Conservation (phyloP, 2,329 filamentous ascomycete genomes). For the Ramularia endophylla region DNA sequence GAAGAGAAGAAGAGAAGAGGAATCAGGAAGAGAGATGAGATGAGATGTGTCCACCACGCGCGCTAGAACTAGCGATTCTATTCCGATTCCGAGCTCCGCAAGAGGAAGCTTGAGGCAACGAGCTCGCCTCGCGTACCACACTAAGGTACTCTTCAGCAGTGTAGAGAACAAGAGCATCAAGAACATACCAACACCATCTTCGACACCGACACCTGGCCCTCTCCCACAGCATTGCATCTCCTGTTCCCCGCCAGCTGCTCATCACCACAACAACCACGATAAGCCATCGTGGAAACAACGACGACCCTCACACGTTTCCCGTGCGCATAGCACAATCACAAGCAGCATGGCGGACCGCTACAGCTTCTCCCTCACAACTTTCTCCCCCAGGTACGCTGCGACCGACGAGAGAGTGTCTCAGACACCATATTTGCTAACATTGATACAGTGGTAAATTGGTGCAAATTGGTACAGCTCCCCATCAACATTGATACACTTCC, state of each 20-base stretch:
- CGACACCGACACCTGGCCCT: constrained; percentile 1
- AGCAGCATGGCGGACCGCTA: constrained; percentile 89
- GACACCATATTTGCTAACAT: constrained; percentile 38
- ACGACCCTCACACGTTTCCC: neutral
- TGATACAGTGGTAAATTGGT: constrained; percentile 88
- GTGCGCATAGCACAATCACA: neutral
- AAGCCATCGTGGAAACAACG: too few relatives aligned
- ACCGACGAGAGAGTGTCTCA: neutral
- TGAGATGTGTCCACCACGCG: too few relatives aligned
- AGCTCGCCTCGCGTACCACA: too few relatives aligned
- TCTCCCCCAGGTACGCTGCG: constrained; percentile 85
- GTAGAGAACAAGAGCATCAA: too few relatives aligned
- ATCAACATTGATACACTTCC: neutral
- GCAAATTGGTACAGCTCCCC: constrained; percentile 68
- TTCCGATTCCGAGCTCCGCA: too few relatives aligned
- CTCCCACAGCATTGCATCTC: constrained; percentile 1
- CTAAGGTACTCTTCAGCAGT: too few relatives aligned
- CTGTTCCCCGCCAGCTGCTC: neutral
- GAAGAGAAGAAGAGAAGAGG: neutral
- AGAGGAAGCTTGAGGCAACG: too few relatives aligned
- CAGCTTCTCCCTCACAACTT: constrained; percentile 98
- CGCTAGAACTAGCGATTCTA: too few relatives aligned
- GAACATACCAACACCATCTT: neutral
- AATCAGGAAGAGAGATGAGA: too few relatives aligned
- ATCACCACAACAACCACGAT: neutral